phyloP scores from a whole-genome alignment of 495 filamentous ascomycete species.

The Hyphodiscus hymeniophilus region DNA sequence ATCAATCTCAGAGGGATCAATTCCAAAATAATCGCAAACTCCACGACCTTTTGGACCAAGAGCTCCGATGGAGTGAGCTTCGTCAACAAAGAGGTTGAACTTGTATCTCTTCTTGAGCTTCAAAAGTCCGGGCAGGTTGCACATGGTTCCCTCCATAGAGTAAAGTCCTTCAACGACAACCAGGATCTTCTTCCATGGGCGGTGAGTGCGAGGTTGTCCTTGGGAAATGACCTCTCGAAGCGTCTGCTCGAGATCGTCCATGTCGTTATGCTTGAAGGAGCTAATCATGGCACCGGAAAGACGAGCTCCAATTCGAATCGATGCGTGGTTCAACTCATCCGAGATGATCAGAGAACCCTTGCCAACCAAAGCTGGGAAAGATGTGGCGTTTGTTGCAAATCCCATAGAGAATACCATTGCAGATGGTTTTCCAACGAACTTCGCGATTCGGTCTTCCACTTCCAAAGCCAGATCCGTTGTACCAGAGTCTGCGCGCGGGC shows the following conservation, averaged over 20 bases:
- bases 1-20: slow-evolving; percentile 83
- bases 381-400: slow-evolving; percentile 85
- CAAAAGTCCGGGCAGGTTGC: slow-evolving; percentile 81
- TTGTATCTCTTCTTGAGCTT: slow-evolving; percentile 89
- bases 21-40: slow-evolving; percentile 93
- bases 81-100: slow-evolving; percentile 90
- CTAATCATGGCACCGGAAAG: slow-evolving; percentile 88
- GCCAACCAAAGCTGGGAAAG: slow-evolving; percentile 82
- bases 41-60: slow-evolving; percentile 81
- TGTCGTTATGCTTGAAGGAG: slow-evolving; percentile 97
- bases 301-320: slow-evolving; percentile 90
- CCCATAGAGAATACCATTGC: slow-evolving; percentile 99
- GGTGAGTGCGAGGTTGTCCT: slow-evolving; percentile 91
- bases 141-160: slow-evolving; percentile 99
- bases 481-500: slow-evolving; percentile 74
- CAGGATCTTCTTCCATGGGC: slow-evolving; percentile 97
- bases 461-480: slow-evolving; percentile 82
- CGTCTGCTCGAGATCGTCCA: slow-evolving; percentile 72
- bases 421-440: slow-evolving; percentile 86
- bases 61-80: slow-evolving; percentile 94
- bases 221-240: slow-evolving; percentile 90
- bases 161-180: slow-evolving; percentile 96
- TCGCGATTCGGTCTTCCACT: slow-evolving; percentile 80
- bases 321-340: slow-evolving; percentile 95
- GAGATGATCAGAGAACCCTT: slow-evolving; percentile 92